Conservation (phyloP, 441 rosid species). For the Melastoma candidum region DNA sequence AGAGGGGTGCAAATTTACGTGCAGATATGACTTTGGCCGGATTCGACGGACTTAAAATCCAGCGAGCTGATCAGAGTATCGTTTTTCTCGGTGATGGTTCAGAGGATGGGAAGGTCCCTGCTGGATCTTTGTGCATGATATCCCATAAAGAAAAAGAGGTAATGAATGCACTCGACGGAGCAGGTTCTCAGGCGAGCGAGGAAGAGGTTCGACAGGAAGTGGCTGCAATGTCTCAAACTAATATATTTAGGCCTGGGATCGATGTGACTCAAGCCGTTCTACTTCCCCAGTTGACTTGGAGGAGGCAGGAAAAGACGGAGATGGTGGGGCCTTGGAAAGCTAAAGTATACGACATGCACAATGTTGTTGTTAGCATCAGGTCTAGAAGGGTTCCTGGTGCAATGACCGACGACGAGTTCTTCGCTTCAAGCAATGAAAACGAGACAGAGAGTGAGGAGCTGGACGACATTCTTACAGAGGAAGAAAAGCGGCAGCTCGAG, state of each 20-base stretch:
- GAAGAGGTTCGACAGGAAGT: conserved; percentile 89
- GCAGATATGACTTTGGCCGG: conserved; percentile 99
- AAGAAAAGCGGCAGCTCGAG: conserved; percentile 86
- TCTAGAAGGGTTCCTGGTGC: conserved; percentile 95
- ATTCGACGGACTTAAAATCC: conserved; percentile 88
- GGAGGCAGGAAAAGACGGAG: conserved; percentile 90
- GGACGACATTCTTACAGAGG: conserved; percentile 65
- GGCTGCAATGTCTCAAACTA: conserved; percentile 81
- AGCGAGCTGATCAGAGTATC: conserved; percentile 83
- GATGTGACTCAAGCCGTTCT: conserved; percentile 91
- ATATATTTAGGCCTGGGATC: conserved; percentile 89
- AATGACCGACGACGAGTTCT: conserved; percentile 81
- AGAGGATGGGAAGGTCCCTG: conserved; percentile 65
- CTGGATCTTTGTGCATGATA: conserved; percentile 79
- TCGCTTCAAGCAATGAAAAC: conserved; percentile 56
- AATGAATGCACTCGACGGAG: conserved; percentile 90
- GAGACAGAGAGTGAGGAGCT: conserved; percentile 76
- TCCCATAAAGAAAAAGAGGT: conserved; percentile 90
- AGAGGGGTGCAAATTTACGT: conserved; percentile 83
- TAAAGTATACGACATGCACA: conserved; percentile 93
- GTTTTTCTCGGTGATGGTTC: conserved; percentile 97
- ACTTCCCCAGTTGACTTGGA: conserved; percentile 82
- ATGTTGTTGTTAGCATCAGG: conserved; percentile 89
- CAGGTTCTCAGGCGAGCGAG: conserved; percentile 64
- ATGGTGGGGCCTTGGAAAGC: conserved; percentile 85